Conservation (phyloP, 139 green algal genomes). For the Parachlorella kessleri region DNA sequence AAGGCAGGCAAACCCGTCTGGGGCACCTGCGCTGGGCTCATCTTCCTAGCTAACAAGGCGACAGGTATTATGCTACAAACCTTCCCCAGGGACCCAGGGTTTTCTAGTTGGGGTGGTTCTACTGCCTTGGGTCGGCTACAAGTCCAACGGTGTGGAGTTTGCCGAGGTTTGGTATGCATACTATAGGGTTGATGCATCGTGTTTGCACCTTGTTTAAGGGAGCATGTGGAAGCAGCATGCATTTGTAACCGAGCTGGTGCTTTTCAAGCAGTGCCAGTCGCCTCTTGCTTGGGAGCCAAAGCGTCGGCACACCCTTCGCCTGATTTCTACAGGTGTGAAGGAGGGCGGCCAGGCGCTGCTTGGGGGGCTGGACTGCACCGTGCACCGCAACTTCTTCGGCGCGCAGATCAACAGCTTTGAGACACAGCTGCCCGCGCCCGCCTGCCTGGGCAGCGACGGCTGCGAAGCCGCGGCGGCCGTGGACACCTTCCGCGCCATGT, state of each 20-base stretch:
- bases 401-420: constrained; percentile 97
- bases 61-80: constrained; percentile 76
- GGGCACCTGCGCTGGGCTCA: constrained; percentile 98
- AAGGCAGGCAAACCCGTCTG: constrained; percentile 71
- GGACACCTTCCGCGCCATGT: constrained; percentile 43
- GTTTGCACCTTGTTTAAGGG: too few species aligned
- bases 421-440: constrained; percentile 70
- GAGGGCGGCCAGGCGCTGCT: constrained; percentile 93
- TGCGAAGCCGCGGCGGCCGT: background rate
- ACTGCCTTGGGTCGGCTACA: too few species aligned
- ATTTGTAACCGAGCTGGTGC: too few species aligned
- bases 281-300: too few species aligned
- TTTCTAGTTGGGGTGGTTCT: too few species aligned
- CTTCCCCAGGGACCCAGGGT: too few species aligned
- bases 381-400: constrained; percentile 98
- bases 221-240: too few species aligned
- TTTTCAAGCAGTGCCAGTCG: too few species aligned
- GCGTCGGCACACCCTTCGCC: too few species aligned
- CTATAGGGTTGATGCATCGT: too few species aligned
- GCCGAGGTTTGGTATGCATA: too few species aligned
- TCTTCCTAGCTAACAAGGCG: constrained; percentile 91
- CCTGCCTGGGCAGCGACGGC: constrained; percentile 38
- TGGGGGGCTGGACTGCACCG: constrained; percentile 90
- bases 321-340: constrained; percentile 82
- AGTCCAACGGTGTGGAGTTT: too few species aligned